A percentile compares a stretch with the other conserved stretches of the same genome.
Conservation (phyloP, 176 grass and related monocot genomes). For the Carex scoparia region DNA sequence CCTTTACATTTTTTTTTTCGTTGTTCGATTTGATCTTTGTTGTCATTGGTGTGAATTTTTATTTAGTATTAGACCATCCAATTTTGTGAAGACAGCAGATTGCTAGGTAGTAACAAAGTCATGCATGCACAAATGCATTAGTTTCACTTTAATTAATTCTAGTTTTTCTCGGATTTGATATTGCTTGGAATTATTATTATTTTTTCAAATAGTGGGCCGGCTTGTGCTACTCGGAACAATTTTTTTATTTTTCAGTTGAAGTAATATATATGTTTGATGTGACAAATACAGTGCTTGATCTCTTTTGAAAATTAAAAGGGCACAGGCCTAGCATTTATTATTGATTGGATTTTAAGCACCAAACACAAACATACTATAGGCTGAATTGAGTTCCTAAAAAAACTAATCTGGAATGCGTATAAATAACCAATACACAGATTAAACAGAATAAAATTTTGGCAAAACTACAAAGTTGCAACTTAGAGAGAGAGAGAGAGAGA, state of each 20-base stretch:
- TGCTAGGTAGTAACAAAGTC: conserved; percentile 7
- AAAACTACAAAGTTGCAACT: neutral
- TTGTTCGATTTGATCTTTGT: neutral
- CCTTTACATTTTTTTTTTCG: conserved; percentile 1
- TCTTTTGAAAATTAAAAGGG: neutral
- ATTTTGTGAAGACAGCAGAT: conserved; percentile 10
- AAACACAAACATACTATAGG: neutral
- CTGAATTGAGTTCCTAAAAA: neutral
- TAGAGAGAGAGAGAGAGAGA: too few species aligned
- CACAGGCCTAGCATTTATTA: neutral
- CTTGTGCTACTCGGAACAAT: too few species aligned
- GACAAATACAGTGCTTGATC: neutral
- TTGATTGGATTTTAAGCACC: neutral
- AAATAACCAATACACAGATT: neutral
- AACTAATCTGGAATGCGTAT: neutral
- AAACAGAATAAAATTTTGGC: neutral
- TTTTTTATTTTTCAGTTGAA: neutral
- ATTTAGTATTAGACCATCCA: conserved; percentile 17
- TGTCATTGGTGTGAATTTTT: neutral
- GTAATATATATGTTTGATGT: neutral
- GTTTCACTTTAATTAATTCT: neutral
- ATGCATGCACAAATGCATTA: neutral
- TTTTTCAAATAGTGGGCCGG: too few species aligned
- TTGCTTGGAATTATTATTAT: neutral
- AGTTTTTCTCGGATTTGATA: neutral